Evolutionary conservation across 2,329 filamentous ascomycete species (phyloP).

Genomic region (Ceratocystis variospora): DNA sequence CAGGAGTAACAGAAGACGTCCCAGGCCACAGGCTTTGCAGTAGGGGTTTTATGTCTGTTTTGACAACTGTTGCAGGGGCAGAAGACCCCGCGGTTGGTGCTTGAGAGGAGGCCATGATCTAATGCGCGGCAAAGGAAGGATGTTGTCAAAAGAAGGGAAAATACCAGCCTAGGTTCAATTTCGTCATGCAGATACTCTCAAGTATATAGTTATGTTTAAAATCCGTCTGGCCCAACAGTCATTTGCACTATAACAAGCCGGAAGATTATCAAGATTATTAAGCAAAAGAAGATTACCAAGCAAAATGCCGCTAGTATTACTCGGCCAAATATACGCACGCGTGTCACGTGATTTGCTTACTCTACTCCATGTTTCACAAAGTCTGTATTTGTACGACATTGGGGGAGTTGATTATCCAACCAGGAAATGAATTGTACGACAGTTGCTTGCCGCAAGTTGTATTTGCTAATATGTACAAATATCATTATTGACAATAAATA

Average conservation of each 20-base stretch:
- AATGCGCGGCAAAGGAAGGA: not conserved
- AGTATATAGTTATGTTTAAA: not conserved
- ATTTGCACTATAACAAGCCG: too few relatives aligned
- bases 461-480: not conserved
- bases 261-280: too few relatives aligned
- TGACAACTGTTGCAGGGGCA: slow-evolving; percentile 26
- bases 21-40: slow-evolving; percentile 59
- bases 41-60: slow-evolving; percentile 53
- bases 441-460: not conserved
- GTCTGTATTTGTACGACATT: not conserved
- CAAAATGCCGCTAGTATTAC: too few relatives aligned
- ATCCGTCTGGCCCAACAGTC: too few relatives aligned
- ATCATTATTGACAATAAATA: not conserved
- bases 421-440: not conserved
- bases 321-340: not conserved
- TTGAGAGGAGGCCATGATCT: slow-evolving; percentile 25
- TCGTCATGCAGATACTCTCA: not conserved
- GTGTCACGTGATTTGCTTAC: slow-evolving; percentile 2
- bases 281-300: too few relatives aligned
- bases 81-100: slow-evolving; percentile 27
- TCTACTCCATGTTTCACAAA: not conserved
- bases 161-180: not conserved
- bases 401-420: not conserved
- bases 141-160: not conserved
- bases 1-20: slow-evolving; percentile 45